These are phyloP conservation scores for Kodamaea arcana DNA, from an alignment of 1,139 yeast species.

Conservation along the genomic window DNA sequence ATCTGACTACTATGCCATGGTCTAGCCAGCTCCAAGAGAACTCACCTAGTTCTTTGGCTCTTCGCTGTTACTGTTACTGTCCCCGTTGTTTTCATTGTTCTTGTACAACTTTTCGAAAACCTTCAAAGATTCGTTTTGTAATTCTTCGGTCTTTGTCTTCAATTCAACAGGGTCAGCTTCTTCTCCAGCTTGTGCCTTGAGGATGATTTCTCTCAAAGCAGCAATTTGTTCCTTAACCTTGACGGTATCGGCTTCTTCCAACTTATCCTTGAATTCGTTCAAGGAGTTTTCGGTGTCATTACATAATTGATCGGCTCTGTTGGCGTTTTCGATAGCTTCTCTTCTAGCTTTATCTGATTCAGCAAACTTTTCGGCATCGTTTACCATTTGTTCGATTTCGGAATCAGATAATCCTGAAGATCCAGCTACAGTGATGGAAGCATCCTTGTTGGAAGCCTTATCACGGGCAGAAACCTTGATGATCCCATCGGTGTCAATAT, in stretches of 20 bases:
- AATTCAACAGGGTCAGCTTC: conserved; percentile 78
- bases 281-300: conserved; percentile 94
- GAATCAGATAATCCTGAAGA: conserved; percentile 95
- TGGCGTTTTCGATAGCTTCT: conserved; percentile 91
- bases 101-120: conserved; percentile 96
- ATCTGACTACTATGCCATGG: no score
- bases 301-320: conserved; percentile 96
- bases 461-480: conserved; percentile 98
- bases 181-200: conserved; percentile 93
- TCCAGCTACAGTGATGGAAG: conserved; percentile 98
- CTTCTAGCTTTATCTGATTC: conserved; percentile 94
- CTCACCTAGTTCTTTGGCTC: conserved; percentile 48
- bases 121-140: conserved; percentile 88
- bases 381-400: conserved; percentile 97
- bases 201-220: conserved; percentile 82
- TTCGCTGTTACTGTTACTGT: conserved; percentile 24
- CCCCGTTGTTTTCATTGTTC: conserved; percentile 41
- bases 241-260: conserved; percentile 83
- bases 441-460: conserved; percentile 97
- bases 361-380: conserved; percentile 96
- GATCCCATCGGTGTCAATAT: conserved; percentile 98
- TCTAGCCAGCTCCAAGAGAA: neutral
- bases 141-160: conserved; percentile 90
- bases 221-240: conserved; percentile 75
- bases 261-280: conserved; percentile 90